Evolutionary conservation across 768 basidiomycete genomes (phyloP), one percentile per base, ranked within the genome.

Genomic region (Pisolithus marmoratus): DNA sequence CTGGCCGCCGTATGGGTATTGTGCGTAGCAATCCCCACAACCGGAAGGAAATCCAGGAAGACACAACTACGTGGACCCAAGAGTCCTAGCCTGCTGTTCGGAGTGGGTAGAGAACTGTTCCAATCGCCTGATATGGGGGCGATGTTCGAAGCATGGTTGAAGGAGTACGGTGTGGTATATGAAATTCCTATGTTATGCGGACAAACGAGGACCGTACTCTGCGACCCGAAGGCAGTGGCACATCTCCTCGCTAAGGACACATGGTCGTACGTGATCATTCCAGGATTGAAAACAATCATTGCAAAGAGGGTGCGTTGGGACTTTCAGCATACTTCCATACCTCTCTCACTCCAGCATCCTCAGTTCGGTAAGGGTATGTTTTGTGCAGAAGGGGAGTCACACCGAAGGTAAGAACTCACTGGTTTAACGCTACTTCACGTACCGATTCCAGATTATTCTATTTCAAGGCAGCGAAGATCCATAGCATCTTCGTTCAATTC

Each of bases 211-310:
- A 54, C 78, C 22, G 57, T 75, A 1, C 58, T 79, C 6, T 64
- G 67, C 45, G 77, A 78, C 52, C 72, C 74, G 3, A 78, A 72
- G 60, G 78, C 81, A 0, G 64, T 75, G 26, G 65, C 70, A 1
- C 77, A 81, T 56, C 75, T 79, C 48, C 78, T 73, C 57, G 64
- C 76, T 1, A 71, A 63, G 50, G 80, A 81, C 48, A 78, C 78
- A 0, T 76, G 66, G 43, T 67, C 63, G 0, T 82, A 82, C 57
- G 63, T 72, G 0, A 70, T 72, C 43, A 70, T 70, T 1, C 63
- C 59, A 4, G 58, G 74, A 34, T 54, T 64, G 5, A 69, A 63
- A 26, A 41, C 61, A 0, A 69, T 73, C 34, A 72, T 78, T 14
- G 70, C 70, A 27, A 54, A 49, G 5, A 11, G 72, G 47, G 70